Conservation (phyloP, 2,329 filamentous ascomycete species). For the Talaromyces sp. region DNA sequence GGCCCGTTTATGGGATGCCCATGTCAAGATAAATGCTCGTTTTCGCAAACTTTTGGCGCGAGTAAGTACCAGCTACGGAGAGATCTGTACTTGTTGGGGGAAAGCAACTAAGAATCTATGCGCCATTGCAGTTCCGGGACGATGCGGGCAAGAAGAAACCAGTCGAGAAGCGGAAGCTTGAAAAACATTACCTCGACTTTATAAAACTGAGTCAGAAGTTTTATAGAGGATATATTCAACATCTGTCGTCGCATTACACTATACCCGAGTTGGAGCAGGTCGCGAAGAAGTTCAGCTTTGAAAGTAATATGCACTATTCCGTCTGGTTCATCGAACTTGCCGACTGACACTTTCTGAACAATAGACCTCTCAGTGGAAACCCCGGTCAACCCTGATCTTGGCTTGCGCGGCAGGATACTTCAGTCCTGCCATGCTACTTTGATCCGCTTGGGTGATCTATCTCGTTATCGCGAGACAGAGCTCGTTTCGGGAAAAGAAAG, state of each 20-base stretch:
- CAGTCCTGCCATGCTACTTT: constrained; percentile 75
- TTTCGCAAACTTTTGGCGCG: constrained; percentile 66
- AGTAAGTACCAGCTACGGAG: constrained; percentile 30
- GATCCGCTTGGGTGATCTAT: constrained; percentile 82
- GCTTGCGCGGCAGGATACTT: constrained; percentile 57
- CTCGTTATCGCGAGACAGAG: constrained; percentile 74
- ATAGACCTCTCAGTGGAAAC: constrained; percentile 43
- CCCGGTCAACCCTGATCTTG: constrained; percentile 42
- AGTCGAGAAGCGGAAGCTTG: constrained; percentile 67
- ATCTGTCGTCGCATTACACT: constrained; percentile 58
- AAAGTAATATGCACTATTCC: constrained; percentile 33
- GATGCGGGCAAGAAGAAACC: constrained; percentile 49
- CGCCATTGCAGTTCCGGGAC: constrained; percentile 42
- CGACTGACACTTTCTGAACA: constrained; percentile 16
- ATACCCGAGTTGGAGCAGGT: constrained; percentile 56
- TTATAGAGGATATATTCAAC: constrained; percentile 79
- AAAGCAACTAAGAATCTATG: not conserved
- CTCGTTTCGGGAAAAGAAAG: constrained; percentile 62
- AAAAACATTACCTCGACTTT: constrained; percentile 76
- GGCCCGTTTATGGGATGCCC: constrained; percentile 68
- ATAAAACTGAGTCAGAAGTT: constrained; percentile 83
- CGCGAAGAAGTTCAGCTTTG: constrained; percentile 47
- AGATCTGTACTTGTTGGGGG: not conserved
- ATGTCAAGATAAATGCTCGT: constrained; percentile 69
- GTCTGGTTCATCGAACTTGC: constrained; percentile 2